Evolutionary conservation across 2,329 filamentous ascomycete genomes (phyloP), one percentile per base, ranked within the genome.

Genomic region (Phialocephala sp.): DNA sequence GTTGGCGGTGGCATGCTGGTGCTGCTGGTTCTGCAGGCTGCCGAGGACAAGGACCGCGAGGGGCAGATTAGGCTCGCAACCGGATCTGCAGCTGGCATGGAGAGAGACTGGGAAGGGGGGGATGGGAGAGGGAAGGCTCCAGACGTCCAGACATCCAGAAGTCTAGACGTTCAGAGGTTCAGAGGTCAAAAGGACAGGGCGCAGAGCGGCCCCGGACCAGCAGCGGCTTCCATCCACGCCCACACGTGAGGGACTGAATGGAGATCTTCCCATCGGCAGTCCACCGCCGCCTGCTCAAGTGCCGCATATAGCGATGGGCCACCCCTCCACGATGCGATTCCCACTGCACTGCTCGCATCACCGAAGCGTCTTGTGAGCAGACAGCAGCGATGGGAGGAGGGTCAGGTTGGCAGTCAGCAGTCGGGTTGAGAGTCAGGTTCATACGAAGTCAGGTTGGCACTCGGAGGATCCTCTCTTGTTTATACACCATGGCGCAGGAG

Each of bases 41-140:
- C 43, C 43, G 43, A 20, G 18, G 45, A 50, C 8, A 6, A 32
- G 27, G 27, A 32, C 45, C 43, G 6, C n/a, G 18, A 20, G n/a
- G 41, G 41, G n/a, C n/a, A 50, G 22, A 22, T 22, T 50, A 22
- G 45, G 20, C 45, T 24, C 45, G n/a, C n/a, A 12, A 22, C 45
- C n/a, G 45, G 45, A 50, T 50, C 45, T 50, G 45, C 45, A 24
- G n/a, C 45, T 50, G 45, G 43, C 18, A 45, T 45, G 43, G 43
- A 4, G 14, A 20, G n/a, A 20, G n/a, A 18, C 9, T 5, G 9
- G 45, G 45, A 50, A 11, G 22, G 45, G 18, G n/a, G n/a, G 12
- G 20, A 11, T 24, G 45, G 4, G 9, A 47, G 43, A 47, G 18
- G 36, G 14, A 39, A 14, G 36, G 36, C 14, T 39, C 36, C 8